A percentile compares a stretch with the other conserved stretches of the same genome.
Conservation (phyloP, 768 basidiomycete species). For the Trichaptum fuscoviolaceum region DNA sequence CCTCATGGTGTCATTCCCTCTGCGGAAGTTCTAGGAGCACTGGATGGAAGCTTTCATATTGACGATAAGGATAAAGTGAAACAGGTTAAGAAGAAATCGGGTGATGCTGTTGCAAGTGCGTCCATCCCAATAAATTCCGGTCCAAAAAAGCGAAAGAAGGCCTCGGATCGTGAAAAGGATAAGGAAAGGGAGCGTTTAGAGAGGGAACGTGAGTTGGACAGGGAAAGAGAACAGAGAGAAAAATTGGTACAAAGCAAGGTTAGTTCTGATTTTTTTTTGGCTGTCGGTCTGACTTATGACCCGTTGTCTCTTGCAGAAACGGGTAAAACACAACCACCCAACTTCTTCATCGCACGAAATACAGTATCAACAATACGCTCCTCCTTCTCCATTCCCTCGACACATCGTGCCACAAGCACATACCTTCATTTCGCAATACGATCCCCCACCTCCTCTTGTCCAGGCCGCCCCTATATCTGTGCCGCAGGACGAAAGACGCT, state of each 20-base stretch:
- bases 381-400: constrained; percentile 24
- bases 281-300: neutral
- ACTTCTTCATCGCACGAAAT: constrained; percentile 18
- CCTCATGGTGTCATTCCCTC: constrained; percentile 25
- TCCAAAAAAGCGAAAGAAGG: constrained; percentile 68
- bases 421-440: constrained; percentile 13
- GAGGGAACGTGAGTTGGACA: constrained; percentile 14
- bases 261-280: neutral
- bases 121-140: constrained; percentile 18
- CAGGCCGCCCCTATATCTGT: constrained; percentile 17
- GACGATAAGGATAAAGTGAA: neutral
- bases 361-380: constrained; percentile 21
- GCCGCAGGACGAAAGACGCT: constrained; percentile 58
- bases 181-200: constrained; percentile 19
- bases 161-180: constrained; percentile 38
- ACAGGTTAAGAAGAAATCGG: constrained; percentile 41
- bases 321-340: constrained; percentile 21
- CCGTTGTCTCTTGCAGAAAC: constrained; percentile 16
- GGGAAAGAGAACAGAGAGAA: constrained; percentile 10
- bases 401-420: constrained; percentile 15
- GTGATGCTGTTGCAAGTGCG: constrained; percentile 34
- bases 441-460: constrained; percentile 13
- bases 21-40: neutral
- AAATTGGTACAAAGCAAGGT: constrained; percentile 24
- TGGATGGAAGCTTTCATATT: neutral